Evolutionary conservation across 2,329 filamentous ascomycete genomes (phyloP).

Genomic region (Coniochaeta sp.): DNA sequence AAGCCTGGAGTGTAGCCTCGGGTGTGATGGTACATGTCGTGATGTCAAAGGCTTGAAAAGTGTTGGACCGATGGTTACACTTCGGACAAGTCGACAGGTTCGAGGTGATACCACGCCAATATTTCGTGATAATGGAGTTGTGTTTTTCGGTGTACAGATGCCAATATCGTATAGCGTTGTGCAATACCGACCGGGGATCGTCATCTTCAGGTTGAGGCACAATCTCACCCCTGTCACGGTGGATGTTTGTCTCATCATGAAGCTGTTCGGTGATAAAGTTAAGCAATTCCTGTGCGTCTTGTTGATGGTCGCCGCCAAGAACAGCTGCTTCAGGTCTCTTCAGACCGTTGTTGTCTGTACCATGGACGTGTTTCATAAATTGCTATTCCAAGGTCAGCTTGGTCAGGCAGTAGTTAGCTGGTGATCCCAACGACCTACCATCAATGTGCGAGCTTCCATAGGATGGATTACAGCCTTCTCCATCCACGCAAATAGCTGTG

Average conservation of each 20-base stretch:
- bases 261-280: constrained; percentile 74
- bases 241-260: constrained; percentile 74
- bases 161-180: constrained; percentile 72
- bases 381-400: constrained; percentile 31
- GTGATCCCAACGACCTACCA: constrained; percentile 35
- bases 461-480: constrained; percentile 37
- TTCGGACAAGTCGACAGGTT: constrained; percentile 61
- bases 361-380: constrained; percentile 57
- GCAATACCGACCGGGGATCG: constrained; percentile 20
- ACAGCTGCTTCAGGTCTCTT: constrained; percentile 31
- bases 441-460: constrained; percentile 48
- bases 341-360: constrained; percentile 18
- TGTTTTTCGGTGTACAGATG: constrained; percentile 59
- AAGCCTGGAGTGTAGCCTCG: neutral
- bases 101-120: constrained; percentile 73
- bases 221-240: constrained; percentile 29
- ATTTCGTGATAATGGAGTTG: constrained; percentile 66
- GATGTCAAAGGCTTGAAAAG: constrained; percentile 44
- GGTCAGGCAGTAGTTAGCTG: constrained; percentile 8
- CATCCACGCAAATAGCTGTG: constrained; percentile 52
- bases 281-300: constrained; percentile 88
- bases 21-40: constrained; percentile 48
- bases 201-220: constrained; percentile 5
- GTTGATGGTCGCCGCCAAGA: constrained; percentile 67
- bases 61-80: constrained; percentile 42